Evolutionary conservation across 148 eudicot genomes (phyloP).

Genomic region (Dysphania ambrosioides): DNA sequence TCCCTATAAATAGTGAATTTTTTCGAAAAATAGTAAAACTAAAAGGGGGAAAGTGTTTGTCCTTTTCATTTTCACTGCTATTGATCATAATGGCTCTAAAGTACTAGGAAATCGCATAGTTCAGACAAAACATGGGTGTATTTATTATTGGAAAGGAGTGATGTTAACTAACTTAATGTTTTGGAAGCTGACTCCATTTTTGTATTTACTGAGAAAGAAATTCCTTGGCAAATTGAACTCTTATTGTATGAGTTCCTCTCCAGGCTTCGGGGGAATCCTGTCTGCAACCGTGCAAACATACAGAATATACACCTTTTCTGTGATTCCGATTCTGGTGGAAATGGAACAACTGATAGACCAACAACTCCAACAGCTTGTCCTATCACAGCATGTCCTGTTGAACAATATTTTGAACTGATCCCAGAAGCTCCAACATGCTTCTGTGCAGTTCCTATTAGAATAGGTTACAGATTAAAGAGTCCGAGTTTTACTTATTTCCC

Average conservation of each 20-base stretch:
- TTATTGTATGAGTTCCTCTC: constrained; percentile 5
- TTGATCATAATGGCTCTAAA: too few relatives aligned
- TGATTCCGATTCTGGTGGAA: constrained; percentile 43
- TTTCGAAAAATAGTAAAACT: too few relatives aligned
- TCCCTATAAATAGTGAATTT: too few relatives aligned
- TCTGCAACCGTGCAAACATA: constrained; percentile 47
- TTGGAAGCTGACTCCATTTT: not conserved
- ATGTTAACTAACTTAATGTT: not conserved
- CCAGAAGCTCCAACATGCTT: constrained; percentile 63
- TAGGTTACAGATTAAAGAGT: constrained; percentile 82
- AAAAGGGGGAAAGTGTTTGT: too few relatives aligned
- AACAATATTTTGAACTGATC: constrained; percentile 51
- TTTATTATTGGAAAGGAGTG: not conserved
- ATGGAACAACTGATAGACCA: constrained; percentile 26
- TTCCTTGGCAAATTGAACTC: not conserved
- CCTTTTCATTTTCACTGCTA: too few relatives aligned
- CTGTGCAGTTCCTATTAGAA: constrained; percentile 84
- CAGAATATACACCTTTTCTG: constrained; percentile 45
- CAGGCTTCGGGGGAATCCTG: constrained; percentile 80
- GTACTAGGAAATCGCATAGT: too few relatives aligned
- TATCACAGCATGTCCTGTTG: constrained; percentile 54
- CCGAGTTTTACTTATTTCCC: constrained; percentile 73
- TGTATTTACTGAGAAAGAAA: constrained; percentile 7
- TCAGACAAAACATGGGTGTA: not conserved
- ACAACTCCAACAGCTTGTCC: constrained; percentile 47